phyloP scores from a whole-genome alignment of 805 yeast species.

The Phaffomyces antillensis region DNA sequence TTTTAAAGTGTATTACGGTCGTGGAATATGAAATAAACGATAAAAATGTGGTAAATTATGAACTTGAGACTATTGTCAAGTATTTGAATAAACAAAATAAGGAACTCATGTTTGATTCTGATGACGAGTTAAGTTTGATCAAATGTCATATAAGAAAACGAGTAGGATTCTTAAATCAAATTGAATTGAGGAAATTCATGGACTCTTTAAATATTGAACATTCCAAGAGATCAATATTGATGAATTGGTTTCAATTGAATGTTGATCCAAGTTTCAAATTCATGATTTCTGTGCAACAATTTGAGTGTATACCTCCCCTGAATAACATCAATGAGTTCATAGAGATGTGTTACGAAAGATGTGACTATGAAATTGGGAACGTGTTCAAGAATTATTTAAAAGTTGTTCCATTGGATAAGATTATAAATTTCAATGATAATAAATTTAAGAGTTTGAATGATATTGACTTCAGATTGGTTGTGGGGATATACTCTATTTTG shows the following conservation, averaged over 20 bases:
- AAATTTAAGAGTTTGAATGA: not conserved
- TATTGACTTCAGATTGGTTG: not conserved
- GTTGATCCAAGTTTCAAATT: conserved; percentile 1
- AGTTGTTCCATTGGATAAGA: not conserved
- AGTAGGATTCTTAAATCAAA: not conserved
- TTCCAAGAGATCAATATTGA: not conserved
- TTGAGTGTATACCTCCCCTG: conserved; percentile 1
- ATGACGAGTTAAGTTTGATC: not conserved
- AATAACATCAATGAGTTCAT: conserved; percentile 6
- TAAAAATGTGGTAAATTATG: not conserved
- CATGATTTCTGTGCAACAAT: not conserved
- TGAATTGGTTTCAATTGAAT: conserved; percentile 2
- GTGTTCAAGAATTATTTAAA: conserved; percentile 1
- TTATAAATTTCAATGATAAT: conserved; percentile 1
- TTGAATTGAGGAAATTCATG: not conserved
- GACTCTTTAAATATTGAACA: not conserved
- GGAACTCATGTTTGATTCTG: not conserved
- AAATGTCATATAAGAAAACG: conserved; percentile 1
- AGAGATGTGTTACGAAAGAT: conserved; percentile 1
- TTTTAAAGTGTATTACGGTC: not conserved
- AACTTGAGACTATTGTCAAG: not conserved
- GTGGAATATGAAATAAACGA: not conserved
- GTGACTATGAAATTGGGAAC: conserved; percentile 1
- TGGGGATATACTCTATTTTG: not conserved
- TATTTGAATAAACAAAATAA: conserved; percentile 1